Evolutionary conservation across 371 early-diverging fungal genomes (phyloP).

Genomic region (Rhizopus stolonifer): DNA sequence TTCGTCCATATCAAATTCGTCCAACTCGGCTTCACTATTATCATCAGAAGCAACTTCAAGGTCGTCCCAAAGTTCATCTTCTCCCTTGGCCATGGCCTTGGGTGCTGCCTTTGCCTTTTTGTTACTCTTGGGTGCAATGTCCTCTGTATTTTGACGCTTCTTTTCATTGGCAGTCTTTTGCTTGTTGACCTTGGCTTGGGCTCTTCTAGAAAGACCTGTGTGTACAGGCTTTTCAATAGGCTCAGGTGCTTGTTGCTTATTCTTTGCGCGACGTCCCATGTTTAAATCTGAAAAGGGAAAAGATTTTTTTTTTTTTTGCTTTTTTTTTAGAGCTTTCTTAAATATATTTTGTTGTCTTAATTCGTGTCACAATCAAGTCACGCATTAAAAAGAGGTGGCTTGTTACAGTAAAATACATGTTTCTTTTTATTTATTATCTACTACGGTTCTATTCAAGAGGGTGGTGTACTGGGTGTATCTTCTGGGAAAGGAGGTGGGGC

Average conservation of each 20-base stretch:
- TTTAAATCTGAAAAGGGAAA: background rate
- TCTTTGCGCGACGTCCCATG: conserved; percentile 65
- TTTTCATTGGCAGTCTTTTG: conserved; percentile 34
- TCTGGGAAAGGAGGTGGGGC: conserved; percentile 45
- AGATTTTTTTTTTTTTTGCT: too few species aligned
- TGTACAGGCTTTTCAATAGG: conserved; percentile 40
- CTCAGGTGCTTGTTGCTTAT: conserved; percentile 65
- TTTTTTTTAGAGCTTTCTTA: too few species aligned
- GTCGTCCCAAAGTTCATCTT: conserved; percentile 50
- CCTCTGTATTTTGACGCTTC: conserved; percentile 39
- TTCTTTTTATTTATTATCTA: too few species aligned
- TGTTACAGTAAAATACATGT: background rate
- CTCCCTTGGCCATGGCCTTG: conserved; percentile 9
- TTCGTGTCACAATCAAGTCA: conserved; percentile 3
- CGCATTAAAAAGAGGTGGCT: background rate
- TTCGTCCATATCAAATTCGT: conserved; percentile 37
- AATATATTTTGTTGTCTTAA: too few species aligned
- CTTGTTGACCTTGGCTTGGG: conserved; percentile 27
- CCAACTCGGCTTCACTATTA: conserved; percentile 37
- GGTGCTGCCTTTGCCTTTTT: conserved; percentile 19
- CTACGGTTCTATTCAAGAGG: background rate
- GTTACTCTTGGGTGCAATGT: conserved; percentile 25
- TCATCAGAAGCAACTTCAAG: conserved; percentile 55
- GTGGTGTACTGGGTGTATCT: conserved; percentile 20
- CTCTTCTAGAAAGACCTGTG: conserved; percentile 33